Evolutionary conservation across 78 protist genomes (phyloP), one percentile per base, ranked within the genome.

Genomic region (Emiliania huxleyi): DNA sequence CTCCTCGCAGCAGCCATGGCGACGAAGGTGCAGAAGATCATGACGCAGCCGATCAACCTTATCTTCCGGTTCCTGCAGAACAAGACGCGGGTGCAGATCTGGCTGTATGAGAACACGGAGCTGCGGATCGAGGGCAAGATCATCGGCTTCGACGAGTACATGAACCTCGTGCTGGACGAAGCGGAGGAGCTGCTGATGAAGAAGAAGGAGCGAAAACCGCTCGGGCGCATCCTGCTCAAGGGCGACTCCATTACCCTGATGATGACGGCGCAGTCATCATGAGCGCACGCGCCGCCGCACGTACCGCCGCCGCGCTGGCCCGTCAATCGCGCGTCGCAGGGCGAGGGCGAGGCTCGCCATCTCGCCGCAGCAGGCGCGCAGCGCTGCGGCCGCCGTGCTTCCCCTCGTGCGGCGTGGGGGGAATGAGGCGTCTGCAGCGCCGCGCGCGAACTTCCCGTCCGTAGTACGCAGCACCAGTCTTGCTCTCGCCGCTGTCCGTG

Each of bases 91-190:
- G 95, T 97, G 21, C 97, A 97, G 91, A 73, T 96, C 15, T 95
- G 96, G 98, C 89, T 96, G 35, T 97, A 79, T 69, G 98, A 97
- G 92, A 94, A 97, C 42, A 91, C 97, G 0, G 96, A 96, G 45
- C 35, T 96, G 87, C 91, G 98, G 49, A 96, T 97, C 44, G 98
- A 97, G 92, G 98, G 98, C 5, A 88, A 81, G 15, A 97, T 97
- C 69, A 95, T 97, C 49, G 99, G 99, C 62, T 97, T 98, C 35
- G 99, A 98, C 91, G 99, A 98, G 94, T 98, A 96, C 96, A 98
- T 98, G 99, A 98, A 98, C 91, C 94, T 98, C 52, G 97, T 96
- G 79, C 94, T 98, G 22, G 99, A 97, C 93, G 96, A 98, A 44
- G 98, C 99, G 33, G 96, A 93, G 93, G 99, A 98, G 90, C 22